phyloP scores from a whole-genome alignment of 495 filamentous ascomycete genomes.

The Cercophora sp. region DNA sequence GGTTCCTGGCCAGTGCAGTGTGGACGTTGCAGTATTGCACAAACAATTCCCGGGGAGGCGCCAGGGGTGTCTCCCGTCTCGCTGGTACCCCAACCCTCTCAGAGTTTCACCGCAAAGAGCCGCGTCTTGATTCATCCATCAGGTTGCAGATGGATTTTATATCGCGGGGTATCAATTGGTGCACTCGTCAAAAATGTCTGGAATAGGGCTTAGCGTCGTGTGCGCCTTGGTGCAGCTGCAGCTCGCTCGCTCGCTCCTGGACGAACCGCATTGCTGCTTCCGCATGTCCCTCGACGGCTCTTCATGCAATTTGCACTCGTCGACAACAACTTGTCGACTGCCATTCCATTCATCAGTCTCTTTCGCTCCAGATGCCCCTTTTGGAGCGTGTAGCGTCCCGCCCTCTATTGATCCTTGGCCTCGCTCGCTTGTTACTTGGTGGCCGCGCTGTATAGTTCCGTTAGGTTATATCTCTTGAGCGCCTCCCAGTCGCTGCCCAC shows the following conservation, averaged over 20 bases:
- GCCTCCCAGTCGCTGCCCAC: slow-evolving; percentile 50
- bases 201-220: slow-evolving; percentile 42
- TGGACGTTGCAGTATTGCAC: not conserved
- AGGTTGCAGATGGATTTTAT: not conserved
- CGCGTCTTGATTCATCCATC: not conserved
- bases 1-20: not conserved
- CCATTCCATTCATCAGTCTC: too few relatives aligned
- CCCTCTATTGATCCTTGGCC: too few relatives aligned
- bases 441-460: slow-evolving; percentile 36
- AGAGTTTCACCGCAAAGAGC: not conserved
- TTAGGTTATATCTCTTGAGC: slow-evolving; percentile 45
- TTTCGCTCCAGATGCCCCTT: too few relatives aligned
- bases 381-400: too few relatives aligned
- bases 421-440: not conserved
- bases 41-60: slow-evolving; percentile 1
- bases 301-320: slow-evolving; percentile 8
- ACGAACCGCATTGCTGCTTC: slow-evolving; percentile 11
- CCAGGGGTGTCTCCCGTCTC: slow-evolving; percentile 10
- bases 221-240: slow-evolving; percentile 11
- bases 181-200: slow-evolving; percentile 43
- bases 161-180: slow-evolving; percentile 3
- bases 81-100: slow-evolving; percentile 4
- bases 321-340: too few relatives aligned
- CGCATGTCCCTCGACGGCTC: not conserved
- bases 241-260: slow-evolving; percentile 14